Conservation (phyloP, 306 rosid species). For the Gastrolobium bilobum region DNA sequence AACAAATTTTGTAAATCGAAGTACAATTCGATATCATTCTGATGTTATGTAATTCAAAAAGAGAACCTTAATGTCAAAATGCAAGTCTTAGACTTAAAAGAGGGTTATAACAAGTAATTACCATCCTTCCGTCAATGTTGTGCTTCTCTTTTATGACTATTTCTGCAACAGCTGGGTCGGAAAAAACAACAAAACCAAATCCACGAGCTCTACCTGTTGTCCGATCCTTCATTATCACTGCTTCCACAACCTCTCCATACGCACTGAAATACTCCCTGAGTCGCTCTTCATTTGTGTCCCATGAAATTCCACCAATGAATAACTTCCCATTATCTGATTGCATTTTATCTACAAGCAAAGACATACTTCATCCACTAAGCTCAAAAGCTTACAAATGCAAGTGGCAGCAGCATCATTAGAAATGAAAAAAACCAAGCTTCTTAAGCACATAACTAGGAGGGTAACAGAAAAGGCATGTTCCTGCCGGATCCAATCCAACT, state of each 20-base stretch:
- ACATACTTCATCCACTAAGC: slow-evolving; percentile 47
- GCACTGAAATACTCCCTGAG: slow-evolving; percentile 88
- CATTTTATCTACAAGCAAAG: slow-evolving; percentile 82
- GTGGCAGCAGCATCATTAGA: slow-evolving; percentile 45
- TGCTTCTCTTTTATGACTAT: slow-evolving; percentile 89
- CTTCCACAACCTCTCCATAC: slow-evolving; percentile 94
- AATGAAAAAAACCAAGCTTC: slow-evolving; percentile 30
- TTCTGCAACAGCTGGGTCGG: slow-evolving; percentile 85
- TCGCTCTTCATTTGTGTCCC: slow-evolving; percentile 99
- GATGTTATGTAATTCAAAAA: slow-evolving; percentile 38
- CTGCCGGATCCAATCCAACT: slow-evolving; percentile 66
- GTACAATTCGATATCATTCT: slow-evolving; percentile 43
- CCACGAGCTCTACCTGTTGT: slow-evolving; percentile 98
- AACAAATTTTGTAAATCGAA: slow-evolving; percentile 35
- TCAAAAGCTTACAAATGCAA: slow-evolving; percentile 57
- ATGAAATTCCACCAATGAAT: slow-evolving; percentile 95
- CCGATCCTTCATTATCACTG: slow-evolving; percentile 99
- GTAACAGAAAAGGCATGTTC: slow-evolving; percentile 24
- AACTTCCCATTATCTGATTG: slow-evolving; percentile 96
- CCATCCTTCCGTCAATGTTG: slow-evolving; percentile 98
- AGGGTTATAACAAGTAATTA: slow-evolving; percentile 51
- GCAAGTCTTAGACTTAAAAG: slow-evolving; percentile 38
- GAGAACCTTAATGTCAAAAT: slow-evolving; percentile 46
- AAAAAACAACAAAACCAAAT: slow-evolving; percentile 92
- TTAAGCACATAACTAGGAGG: slow-evolving; percentile 22